Conservation (phyloP, 75 land plant genomes). For the Pinus albicaulis region DNA sequence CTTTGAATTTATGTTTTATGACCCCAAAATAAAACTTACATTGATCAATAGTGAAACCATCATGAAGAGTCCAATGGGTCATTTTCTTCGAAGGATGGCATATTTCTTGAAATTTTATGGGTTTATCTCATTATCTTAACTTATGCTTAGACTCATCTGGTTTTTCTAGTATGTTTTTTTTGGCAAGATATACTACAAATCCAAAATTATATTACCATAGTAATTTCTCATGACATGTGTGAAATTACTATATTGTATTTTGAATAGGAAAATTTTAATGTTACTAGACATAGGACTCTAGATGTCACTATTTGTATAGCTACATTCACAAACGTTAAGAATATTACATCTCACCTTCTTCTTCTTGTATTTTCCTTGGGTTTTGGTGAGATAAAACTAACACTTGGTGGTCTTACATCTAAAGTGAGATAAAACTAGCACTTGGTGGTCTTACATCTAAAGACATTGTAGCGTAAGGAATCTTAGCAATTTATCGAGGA, state of each 20-base stretch:
- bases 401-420: slow-evolving; percentile 79
- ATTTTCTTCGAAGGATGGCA: slow-evolving; percentile 81
- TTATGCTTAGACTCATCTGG: slow-evolving; percentile 67
- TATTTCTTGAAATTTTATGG: slow-evolving; percentile 77
- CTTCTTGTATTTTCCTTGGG: slow-evolving; percentile 87
- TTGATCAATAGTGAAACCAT: slow-evolving; percentile 53
- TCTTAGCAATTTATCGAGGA: slow-evolving; percentile 72
- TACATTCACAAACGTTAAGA: slow-evolving; percentile 66
- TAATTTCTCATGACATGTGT: slow-evolving; percentile 68
- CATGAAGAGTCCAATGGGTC: slow-evolving; percentile 81
- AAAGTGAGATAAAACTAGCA: slow-evolving; percentile 66
- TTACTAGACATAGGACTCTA: slow-evolving; percentile 60
- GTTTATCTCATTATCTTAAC: slow-evolving; percentile 69
- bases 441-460: no score
- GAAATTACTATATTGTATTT: slow-evolving; percentile 89
- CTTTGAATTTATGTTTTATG: slow-evolving; percentile 77
- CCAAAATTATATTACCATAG: slow-evolving; percentile 76
- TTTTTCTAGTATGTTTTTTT: slow-evolving; percentile 65
- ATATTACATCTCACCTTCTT: slow-evolving; percentile 60
- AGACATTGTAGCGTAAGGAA: no score
- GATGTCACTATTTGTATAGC: slow-evolving; percentile 78
- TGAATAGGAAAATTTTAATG: slow-evolving; percentile 80
- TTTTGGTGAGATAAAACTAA: slow-evolving; percentile 86
- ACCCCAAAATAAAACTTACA: slow-evolving; percentile 51
- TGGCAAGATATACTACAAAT: slow-evolving; percentile 79